phyloP scores from a whole-genome alignment of 2,329 filamentous ascomycete genomes.

The Colletotrichum sp. region DNA sequence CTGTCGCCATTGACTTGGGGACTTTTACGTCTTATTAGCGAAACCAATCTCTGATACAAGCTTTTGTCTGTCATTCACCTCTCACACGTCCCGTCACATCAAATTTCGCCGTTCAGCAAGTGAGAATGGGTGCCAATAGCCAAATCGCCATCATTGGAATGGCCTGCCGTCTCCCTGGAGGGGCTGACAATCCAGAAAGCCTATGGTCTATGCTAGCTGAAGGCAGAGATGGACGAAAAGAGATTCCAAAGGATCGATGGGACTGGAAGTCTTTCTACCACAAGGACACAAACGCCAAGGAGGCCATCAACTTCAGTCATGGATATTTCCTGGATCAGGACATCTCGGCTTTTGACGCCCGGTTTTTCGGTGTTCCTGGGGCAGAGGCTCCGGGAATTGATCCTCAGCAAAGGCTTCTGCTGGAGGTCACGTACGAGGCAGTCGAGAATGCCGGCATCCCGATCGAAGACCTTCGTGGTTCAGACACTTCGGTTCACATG shows the following conservation, averaged over 20 bases:
- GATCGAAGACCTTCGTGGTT: slow-evolving; percentile 20
- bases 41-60: no score
- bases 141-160: slow-evolving; percentile 4
- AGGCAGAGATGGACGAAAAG: background rate
- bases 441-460: slow-evolving; percentile 29
- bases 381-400: background rate
- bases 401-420: slow-evolving; percentile 29
- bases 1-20: no score
- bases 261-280: background rate
- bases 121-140: no score
- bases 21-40: no score
- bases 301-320: no score
- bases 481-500: slow-evolving; percentile 41
- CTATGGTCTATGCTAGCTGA: background rate
- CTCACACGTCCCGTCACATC: no score
- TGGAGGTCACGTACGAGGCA: slow-evolving; percentile 31
- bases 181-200: background rate
- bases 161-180: background rate
- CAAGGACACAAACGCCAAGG: no score
- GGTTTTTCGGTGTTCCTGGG: background rate
- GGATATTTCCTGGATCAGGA: slow-evolving; percentile 19
- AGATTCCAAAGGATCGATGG: background rate
- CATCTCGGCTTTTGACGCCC: background rate
- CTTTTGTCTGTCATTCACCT: no score
- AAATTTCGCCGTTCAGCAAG: no score